Evolutionary conservation across 345 rosid genomes (phyloP), one percentile per base, ranked within the genome.

Genomic region (Murraya paniculata): DNA sequence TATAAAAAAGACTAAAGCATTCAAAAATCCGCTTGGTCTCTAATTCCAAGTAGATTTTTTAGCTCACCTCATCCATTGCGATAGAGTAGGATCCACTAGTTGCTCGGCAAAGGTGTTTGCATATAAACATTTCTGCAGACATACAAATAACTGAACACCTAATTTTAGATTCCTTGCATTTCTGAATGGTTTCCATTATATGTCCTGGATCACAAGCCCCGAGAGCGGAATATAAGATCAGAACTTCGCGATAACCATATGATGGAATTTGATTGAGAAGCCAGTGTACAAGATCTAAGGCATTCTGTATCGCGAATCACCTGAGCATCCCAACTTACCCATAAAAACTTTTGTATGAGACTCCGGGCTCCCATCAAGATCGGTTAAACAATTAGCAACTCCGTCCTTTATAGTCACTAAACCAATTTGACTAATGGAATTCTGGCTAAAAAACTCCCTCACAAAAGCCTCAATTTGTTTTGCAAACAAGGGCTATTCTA

Each of bases 281-380:
- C n/a, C n/a, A n/a, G n/a, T n/a, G n/a, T n/a, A n/a, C n/a, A n/a
- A n/a, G n/a, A n/a, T 92, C 97, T 36, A 95, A 69, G 9, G 91
- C 92, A 82, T 93, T 95, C 85, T 95, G 99, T 79, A 93, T 82
- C 18, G 99, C 93, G 97, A 87, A 78, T 90, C 98, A 38, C 98
- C 99, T 18, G 88, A 88, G 70, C 90, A 78, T 82, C 86, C 94
- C 72, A 93, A 81, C 83, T 93, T 93, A 22, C 91, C 90, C 94
- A 87, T 88, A 90, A 92, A 86, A 19, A 95, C 92, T 81, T 91
- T 85, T 30, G 93, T 85, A 84, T 93, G 99, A 62, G 97, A 83
- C 85, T 93, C 99, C 4, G 99, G 98, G 85, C 94, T 91, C 65
- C 99, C 98, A 68, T 98, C 97, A 30, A 92, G 96, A 79, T 95